These are phyloP conservation scores for Penicillium atrosanguineum DNA, from an alignment of 495 filamentous ascomycete genomes.

Conservation along the genomic window DNA sequence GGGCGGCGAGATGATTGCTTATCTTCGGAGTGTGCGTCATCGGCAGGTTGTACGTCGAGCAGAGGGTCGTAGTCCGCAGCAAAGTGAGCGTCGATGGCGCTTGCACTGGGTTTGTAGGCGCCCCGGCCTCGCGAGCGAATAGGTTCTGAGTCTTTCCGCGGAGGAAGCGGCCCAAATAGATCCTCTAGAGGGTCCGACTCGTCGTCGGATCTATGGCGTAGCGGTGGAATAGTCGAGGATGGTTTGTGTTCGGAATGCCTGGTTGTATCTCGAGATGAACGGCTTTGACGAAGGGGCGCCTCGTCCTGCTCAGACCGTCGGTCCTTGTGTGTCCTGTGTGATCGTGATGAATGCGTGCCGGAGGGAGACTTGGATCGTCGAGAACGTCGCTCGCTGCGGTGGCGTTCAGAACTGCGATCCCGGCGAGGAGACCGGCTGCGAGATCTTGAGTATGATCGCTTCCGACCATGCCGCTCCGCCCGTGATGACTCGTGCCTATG, in stretches of 20 bases:
- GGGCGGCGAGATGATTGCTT: slow-evolving; percentile 35
- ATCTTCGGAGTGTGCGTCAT: slow-evolving; percentile 34
- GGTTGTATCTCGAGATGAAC: slow-evolving; percentile 6
- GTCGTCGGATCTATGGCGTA: slow-evolving; percentile 15
- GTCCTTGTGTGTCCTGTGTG: slow-evolving; percentile 10
- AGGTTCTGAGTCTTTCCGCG: slow-evolving; percentile 35
- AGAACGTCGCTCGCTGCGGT: slow-evolving; percentile 22
- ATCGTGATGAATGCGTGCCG: slow-evolving; percentile 30
- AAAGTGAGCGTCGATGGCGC: slow-evolving; percentile 80
- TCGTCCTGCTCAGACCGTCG: slow-evolving; percentile 6
- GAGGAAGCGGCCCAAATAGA: slow-evolving; percentile 76
- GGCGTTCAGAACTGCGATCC: slow-evolving; percentile 18
- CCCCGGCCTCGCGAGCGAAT: slow-evolving; percentile 77
- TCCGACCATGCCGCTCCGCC: slow-evolving; percentile 14
- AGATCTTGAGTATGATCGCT: slow-evolving; percentile 34
- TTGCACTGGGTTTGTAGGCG: slow-evolving; percentile 47
- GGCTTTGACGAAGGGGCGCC: slow-evolving; percentile 10
- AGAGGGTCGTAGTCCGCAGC: slow-evolving; percentile 72
- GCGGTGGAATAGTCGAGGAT: background rate
- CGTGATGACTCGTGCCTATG: slow-evolving; percentile 13
- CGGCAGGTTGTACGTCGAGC: slow-evolving; percentile 59
- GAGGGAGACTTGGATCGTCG: slow-evolving; percentile 25
- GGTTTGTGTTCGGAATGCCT: slow-evolving; percentile 1
- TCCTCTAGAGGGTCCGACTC: slow-evolving; percentile 79
- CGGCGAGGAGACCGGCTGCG: slow-evolving; percentile 34